phyloP scores from a whole-genome alignment of 2,329 filamentous ascomycete species.

The Pseudogymnoascus sp. region DNA sequence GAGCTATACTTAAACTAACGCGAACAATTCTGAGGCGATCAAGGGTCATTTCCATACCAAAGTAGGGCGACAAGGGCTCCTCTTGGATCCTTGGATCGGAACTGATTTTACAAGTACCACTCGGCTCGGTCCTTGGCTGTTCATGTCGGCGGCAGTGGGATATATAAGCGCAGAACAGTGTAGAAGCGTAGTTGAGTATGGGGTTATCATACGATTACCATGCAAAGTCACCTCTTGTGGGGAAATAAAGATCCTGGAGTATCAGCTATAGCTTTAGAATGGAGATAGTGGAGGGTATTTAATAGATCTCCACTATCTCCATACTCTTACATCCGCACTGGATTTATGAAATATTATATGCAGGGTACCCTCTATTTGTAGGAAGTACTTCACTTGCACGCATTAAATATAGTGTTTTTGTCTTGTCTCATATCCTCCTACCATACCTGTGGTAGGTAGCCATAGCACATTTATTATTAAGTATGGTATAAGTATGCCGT shows the following conservation, averaged over 20 bases:
- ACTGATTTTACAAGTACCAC: not conserved
- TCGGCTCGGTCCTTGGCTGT: not conserved
- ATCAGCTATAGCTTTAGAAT: not conserved
- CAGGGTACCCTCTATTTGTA: no score
- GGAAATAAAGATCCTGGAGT: not conserved
- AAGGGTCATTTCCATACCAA: not conserved
- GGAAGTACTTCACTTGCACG: not conserved
- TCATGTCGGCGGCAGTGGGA: not conserved
- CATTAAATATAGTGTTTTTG: not conserved
- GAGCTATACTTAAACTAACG: not conserved
- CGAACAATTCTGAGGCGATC: not conserved
- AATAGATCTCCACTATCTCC: not conserved
- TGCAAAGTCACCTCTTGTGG: not conserved
- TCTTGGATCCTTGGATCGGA: not conserved
- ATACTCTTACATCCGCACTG: not conserved
- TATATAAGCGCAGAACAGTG: not conserved
- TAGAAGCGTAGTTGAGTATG: not conserved
- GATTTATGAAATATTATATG: not conserved
- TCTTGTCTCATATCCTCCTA: not conserved
- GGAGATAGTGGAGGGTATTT: no score
- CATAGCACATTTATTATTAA: not conserved
- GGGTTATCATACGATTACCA: not conserved
- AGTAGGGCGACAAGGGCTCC: not conserved
- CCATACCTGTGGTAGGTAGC: not conserved
- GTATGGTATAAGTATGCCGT: not conserved